A percentile compares a stretch with the other conserved stretches of the same genome.
phyloP scores from a whole-genome alignment of 768 basidiomycete species.

The Lentinula raphanica region DNA sequence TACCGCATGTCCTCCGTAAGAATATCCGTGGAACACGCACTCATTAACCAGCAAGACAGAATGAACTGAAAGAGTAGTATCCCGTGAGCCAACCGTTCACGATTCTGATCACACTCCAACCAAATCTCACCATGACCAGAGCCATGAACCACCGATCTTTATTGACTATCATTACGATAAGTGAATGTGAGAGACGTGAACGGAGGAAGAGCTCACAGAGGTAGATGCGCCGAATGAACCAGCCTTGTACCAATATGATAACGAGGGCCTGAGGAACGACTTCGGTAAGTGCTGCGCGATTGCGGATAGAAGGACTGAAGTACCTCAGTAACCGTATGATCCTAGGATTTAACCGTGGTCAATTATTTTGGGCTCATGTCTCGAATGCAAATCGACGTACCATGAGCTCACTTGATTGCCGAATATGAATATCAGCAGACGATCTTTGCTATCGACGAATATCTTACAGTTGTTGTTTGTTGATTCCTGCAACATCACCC shows the following conservation, averaged over 20 bases:
- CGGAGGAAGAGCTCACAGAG: background rate
- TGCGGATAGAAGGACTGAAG: background rate
- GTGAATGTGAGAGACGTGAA: background rate
- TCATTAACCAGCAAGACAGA: background rate
- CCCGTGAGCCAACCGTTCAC: background rate
- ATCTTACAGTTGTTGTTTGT: background rate
- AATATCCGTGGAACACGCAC: background rate
- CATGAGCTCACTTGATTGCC: background rate
- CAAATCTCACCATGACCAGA: background rate
- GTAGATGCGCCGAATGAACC: background rate
- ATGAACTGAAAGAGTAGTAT: too few species aligned
- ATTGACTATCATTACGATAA: background rate
- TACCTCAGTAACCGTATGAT: background rate
- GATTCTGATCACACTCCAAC: background rate
- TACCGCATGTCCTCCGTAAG: background rate
- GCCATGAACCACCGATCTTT: background rate
- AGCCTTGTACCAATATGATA: background rate
- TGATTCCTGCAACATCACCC: background rate
- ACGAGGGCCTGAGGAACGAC: background rate
- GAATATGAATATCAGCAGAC: background rate
- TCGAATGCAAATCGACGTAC: background rate
- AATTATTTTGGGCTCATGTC: background rate
- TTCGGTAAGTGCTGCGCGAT: background rate
- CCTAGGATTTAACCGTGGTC: background rate
- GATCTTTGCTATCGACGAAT: background rate